Percentiles rank a stretch among this genome's conserved stretches.
These are phyloP conservation scores for Phialophora macrospora DNA, from an alignment of 2,329 filamentous ascomycete species.

Conservation along the genomic window DNA sequence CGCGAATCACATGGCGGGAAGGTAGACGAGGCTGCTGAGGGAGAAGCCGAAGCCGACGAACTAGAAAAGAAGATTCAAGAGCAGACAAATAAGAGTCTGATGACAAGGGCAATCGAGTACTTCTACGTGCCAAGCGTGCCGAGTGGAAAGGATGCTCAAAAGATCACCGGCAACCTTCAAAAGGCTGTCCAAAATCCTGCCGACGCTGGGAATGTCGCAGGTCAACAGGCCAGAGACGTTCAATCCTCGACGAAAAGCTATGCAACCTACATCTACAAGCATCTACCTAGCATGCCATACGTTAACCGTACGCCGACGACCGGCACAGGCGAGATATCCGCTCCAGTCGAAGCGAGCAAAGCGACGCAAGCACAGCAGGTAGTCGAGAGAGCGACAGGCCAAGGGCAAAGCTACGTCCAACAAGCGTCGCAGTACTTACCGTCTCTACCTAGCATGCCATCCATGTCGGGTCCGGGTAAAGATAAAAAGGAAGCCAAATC, in stretches of 20 bases:
- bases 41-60: slow-evolving; percentile 38
- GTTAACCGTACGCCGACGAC: slow-evolving; percentile 22
- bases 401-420: slow-evolving; percentile 35
- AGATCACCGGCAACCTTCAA: slow-evolving; percentile 27
- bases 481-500: slow-evolving; percentile 39
- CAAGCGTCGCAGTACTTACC: slow-evolving; percentile 36
- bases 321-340: slow-evolving; percentile 17
- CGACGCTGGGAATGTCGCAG: slow-evolving; percentile 24
- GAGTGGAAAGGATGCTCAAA: slow-evolving; percentile 37
- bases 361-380: slow-evolving; percentile 19
- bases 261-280: slow-evolving; percentile 32
- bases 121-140: slow-evolving; percentile 38
- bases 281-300: slow-evolving; percentile 37
- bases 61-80: slow-evolving; percentile 39
- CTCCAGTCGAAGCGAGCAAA: slow-evolving; percentile 24
- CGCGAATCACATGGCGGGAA: slow-evolving; percentile 37
- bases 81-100: slow-evolving; percentile 39
- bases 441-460: slow-evolving; percentile 34
- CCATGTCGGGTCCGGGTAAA: slow-evolving; percentile 23
- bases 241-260: slow-evolving; percentile 28
- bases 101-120: slow-evolving; percentile 39
- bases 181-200: slow-evolving; percentile 27
- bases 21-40: slow-evolving; percentile 39
- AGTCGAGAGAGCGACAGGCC: slow-evolving; percentile 10
- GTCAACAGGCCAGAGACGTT: slow-evolving; percentile 28